A percentile compares a stretch with the other conserved stretches of the same genome.
Conservation (phyloP, 2,329 filamentous ascomycete species). For the Trichoderma afroharzianum region DNA sequence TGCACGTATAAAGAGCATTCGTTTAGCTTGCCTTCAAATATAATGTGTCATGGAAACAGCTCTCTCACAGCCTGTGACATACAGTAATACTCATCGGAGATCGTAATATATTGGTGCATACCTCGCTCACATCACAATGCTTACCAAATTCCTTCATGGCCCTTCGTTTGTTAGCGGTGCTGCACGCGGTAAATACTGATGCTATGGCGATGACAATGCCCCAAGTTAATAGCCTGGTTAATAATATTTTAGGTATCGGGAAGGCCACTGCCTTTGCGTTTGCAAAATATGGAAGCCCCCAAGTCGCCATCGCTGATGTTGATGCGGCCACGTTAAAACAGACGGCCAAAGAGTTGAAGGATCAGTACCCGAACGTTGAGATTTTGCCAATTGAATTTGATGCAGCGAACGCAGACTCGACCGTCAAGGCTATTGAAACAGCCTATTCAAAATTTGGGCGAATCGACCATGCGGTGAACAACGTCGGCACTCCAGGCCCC, state of each 20-base stretch:
- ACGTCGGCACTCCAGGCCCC: not conserved
- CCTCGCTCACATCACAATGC: not conserved
- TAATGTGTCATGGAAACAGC: not conserved
- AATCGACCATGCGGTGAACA: slow-evolving; percentile 1
- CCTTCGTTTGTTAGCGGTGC: not conserved
- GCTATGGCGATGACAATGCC: too few species aligned
- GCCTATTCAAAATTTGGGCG: not conserved
- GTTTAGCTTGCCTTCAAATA: not conserved
- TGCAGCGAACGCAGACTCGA: not conserved
- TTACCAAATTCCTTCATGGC: not conserved
- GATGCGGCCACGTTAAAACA: not conserved
- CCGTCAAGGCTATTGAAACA: not conserved
- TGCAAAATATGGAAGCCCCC: not conserved
- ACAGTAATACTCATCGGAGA: not conserved
- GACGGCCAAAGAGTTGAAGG: not conserved
- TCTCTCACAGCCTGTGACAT: not conserved
- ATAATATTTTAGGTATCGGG: not conserved
- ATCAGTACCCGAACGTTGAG: not conserved
- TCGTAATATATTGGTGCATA: not conserved
- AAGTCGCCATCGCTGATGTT: not conserved
- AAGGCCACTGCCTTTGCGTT: not conserved
- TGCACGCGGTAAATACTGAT: not conserved
- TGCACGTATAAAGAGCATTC: not conserved
- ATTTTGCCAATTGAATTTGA: not conserved
- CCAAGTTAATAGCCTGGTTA: too few species aligned